phyloP scores from a whole-genome alignment of 257 asterid species.

The Linderniella brevidens region DNA sequence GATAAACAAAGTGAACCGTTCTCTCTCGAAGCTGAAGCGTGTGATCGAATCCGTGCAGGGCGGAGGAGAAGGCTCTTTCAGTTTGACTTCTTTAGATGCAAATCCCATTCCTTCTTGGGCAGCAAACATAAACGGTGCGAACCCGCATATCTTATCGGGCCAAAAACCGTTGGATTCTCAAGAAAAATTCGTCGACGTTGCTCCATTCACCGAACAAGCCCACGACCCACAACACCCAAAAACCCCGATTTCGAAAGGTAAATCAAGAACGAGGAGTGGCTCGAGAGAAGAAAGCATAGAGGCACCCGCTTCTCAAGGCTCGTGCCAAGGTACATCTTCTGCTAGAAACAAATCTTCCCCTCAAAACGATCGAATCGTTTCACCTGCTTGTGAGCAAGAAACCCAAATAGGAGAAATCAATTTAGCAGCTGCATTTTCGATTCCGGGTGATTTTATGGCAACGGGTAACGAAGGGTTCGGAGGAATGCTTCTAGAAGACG shows the following conservation, averaged over 20 bases:
- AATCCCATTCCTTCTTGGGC: slow-evolving; percentile 62
- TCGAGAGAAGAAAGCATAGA: slow-evolving; percentile 75
- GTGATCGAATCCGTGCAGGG: slow-evolving; percentile 93
- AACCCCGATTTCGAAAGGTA: no score
- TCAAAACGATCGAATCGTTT: no score
- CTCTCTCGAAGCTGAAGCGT: slow-evolving; percentile 63
- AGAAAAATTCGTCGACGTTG: no score
- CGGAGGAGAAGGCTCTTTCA: slow-evolving; percentile 54
- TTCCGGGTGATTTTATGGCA: no score
- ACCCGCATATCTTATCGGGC: slow-evolving; percentile 9
- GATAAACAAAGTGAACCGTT: slow-evolving; percentile 86
- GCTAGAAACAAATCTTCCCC: background rate
- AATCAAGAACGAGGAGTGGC: slow-evolving; percentile 43
- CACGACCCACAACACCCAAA: no score
- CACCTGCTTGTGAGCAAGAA: no score
- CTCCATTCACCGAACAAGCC: no score
- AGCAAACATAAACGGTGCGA: slow-evolving; percentile 28
- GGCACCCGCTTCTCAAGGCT: slow-evolving; percentile 72
- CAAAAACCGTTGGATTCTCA: no score
- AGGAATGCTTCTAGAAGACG: no score
- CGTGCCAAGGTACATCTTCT: slow-evolving; percentile 51
- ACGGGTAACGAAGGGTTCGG: no score
- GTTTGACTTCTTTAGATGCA: slow-evolving; percentile 17
- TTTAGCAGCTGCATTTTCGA: no score
- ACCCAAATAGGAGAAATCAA: no score